Evolutionary conservation across 768 basidiomycete species (phyloP).

Genomic region (Auriscalpium microsporum): DNA sequence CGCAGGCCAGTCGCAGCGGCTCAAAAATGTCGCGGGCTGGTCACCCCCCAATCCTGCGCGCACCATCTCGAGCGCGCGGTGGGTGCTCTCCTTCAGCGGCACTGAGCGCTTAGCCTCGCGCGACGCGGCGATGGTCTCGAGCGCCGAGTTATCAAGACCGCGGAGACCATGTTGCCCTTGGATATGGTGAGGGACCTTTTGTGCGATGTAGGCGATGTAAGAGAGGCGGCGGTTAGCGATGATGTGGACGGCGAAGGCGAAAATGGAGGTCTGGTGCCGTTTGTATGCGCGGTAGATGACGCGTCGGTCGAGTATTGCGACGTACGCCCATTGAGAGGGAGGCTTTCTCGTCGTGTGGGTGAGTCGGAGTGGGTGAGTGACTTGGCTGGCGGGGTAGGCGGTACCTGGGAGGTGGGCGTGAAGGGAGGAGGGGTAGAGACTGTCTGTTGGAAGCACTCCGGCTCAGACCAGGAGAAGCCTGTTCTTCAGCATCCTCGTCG

Average conservation of each 20-base stretch:
- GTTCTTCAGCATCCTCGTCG: background rate
- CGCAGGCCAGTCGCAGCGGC: constrained; percentile 92
- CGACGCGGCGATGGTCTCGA: constrained; percentile 80
- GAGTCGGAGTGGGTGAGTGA: background rate
- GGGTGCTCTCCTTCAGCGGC: constrained; percentile 76
- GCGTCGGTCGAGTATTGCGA: background rate
- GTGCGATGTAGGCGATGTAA: constrained; percentile 19
- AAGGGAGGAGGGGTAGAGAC: constrained; percentile 6
- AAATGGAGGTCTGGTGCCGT: background rate
- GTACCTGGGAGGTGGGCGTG: background rate
- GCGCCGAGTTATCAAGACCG: constrained; percentile 77
- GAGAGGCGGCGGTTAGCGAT: constrained; percentile 8
- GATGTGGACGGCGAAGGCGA: constrained; percentile 13
- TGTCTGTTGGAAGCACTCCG: background rate
- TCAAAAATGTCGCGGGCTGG: constrained; percentile 82
- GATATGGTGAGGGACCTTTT: constrained; percentile 29
- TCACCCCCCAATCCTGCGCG: constrained; percentile 67
- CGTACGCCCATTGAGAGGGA: background rate
- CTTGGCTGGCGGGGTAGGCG: constrained; percentile 10
- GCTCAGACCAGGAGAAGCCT: background rate
- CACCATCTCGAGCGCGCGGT: constrained; percentile 76
- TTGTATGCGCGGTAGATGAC: constrained; percentile 1
- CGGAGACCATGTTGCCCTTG: constrained; percentile 68
- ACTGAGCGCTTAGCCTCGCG: constrained; percentile 80
- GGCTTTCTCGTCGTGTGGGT: constrained; percentile 4